Evolutionary conservation across 345 rosid genomes (phyloP).

Genomic region (Gossypioides kirkii): DNA sequence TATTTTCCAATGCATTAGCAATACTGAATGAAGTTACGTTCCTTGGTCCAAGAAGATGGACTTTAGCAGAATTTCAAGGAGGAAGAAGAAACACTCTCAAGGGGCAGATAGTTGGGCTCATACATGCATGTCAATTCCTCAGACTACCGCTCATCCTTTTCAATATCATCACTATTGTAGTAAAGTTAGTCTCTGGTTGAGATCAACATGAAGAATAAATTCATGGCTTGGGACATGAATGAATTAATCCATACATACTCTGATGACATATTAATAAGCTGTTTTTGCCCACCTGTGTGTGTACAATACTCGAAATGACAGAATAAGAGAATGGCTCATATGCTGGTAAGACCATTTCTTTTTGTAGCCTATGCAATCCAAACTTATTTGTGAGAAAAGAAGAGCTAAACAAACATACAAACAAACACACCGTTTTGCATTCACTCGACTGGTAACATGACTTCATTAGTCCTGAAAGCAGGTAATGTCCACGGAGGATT

Average conservation of each 20-base stretch:
- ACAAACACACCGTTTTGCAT: background rate
- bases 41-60: constrained; percentile 48
- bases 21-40: constrained; percentile 47
- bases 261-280: background rate
- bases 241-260: too few species aligned
- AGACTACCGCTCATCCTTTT: constrained; percentile 42
- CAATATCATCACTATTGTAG: constrained; percentile 30
- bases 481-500: constrained; percentile 93
- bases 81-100: constrained; percentile 32
- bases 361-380: background rate
- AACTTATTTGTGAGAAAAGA: background rate
- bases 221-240: background rate
- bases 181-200: constrained; percentile 38
- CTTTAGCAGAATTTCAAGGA: constrained; percentile 39
- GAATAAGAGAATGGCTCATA: background rate
- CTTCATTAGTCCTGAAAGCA: constrained; percentile 67
- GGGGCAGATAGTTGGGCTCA: constrained; percentile 42
- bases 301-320: background rate
- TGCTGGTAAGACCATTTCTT: background rate
- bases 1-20: constrained; percentile 45
- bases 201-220: background rate
- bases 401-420: background rate
- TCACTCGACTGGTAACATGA: constrained; percentile 74
- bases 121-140: constrained; percentile 48
- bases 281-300: background rate